Conservation (phyloP, 2,329 filamentous ascomycete genomes). For the Pseudogymnoascus sp. region DNA sequence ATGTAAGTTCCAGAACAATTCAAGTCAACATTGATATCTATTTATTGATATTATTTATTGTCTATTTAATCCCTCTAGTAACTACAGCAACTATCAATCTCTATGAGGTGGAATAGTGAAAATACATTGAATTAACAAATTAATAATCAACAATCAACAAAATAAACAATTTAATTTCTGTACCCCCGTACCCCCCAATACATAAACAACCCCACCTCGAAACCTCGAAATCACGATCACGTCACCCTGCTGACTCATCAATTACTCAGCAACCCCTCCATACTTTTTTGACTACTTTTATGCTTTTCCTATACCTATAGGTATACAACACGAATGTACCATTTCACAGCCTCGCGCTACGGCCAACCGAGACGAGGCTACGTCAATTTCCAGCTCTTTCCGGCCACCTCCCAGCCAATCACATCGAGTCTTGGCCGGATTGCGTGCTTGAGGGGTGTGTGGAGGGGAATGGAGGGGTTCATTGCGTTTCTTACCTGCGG, state of each 20-base stretch:
- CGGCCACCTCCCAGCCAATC: background rate
- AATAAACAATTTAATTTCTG: background rate
- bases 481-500: constrained; percentile 2
- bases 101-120: background rate
- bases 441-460: constrained; percentile 6
- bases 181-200: background rate
- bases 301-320: background rate
- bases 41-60: background rate
- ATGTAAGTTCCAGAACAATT: background rate
- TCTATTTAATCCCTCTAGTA: background rate
- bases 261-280: background rate
- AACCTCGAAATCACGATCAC: background rate
- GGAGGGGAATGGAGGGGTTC: background rate
- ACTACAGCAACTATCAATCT: background rate
- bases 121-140: background rate
- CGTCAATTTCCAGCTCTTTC: background rate
- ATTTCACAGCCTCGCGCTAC: background rate
- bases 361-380: constrained; percentile 5
- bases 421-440: background rate
- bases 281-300: background rate
- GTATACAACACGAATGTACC: background rate
- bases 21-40: background rate
- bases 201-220: background rate
- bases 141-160: background rate
- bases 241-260: background rate